Percentiles rank a stretch among this genome's conserved stretches.
Evolutionary conservation across 352 stramenopile genomes (phyloP).

Genomic region (Globisporangium parvum): DNA sequence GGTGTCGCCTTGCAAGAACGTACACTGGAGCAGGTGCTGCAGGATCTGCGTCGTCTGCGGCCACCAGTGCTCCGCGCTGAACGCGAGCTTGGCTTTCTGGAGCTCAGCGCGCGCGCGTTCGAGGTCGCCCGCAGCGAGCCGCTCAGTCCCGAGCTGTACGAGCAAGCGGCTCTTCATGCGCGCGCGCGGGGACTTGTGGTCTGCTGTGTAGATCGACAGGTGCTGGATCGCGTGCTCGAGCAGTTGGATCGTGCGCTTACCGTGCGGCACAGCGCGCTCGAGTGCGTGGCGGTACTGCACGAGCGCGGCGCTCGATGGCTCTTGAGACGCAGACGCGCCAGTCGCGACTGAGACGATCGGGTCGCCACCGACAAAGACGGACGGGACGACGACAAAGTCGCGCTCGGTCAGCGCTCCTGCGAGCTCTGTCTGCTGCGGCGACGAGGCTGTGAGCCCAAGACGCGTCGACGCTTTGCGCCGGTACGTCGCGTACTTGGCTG

Average conservation of each 20-base stretch:
- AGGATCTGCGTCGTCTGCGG: slow-evolving; percentile 66
- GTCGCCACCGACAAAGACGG: slow-evolving; percentile 64
- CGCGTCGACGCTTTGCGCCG: slow-evolving; percentile 59
- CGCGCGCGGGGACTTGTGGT: slow-evolving; percentile 54
- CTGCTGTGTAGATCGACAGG: slow-evolving; percentile 56
- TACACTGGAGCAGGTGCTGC: slow-evolving; percentile 69
- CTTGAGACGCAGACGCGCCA: slow-evolving; percentile 16
- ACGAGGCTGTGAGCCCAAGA: slow-evolving; percentile 31
- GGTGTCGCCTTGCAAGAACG: slow-evolving; percentile 65
- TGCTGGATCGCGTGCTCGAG: slow-evolving; percentile 75
- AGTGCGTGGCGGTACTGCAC: slow-evolving; percentile 59
- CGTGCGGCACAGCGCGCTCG: slow-evolving; percentile 57
- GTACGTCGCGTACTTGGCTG: slow-evolving; percentile 79
- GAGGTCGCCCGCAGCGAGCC: slow-evolving; percentile 63
- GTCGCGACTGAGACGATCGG: slow-evolving; percentile 47
- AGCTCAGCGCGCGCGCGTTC: slow-evolving; percentile 58
- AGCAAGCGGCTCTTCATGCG: slow-evolving; percentile 74
- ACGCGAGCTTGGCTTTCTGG: slow-evolving; percentile 56
- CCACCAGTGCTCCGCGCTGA: slow-evolving; percentile 68
- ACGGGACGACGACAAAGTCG: slow-evolving; percentile 71
- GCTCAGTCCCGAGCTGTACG: slow-evolving; percentile 66
- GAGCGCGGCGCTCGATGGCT: slow-evolving; percentile 48
- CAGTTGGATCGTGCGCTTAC: slow-evolving; percentile 65
- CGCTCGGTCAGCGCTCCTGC: slow-evolving; percentile 21
- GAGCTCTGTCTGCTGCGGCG: not conserved